Base-by-base conservation (phyloP, 2,329 filamentous ascomycete genomes). In the Sarocladiaceae sp. region DNA sequence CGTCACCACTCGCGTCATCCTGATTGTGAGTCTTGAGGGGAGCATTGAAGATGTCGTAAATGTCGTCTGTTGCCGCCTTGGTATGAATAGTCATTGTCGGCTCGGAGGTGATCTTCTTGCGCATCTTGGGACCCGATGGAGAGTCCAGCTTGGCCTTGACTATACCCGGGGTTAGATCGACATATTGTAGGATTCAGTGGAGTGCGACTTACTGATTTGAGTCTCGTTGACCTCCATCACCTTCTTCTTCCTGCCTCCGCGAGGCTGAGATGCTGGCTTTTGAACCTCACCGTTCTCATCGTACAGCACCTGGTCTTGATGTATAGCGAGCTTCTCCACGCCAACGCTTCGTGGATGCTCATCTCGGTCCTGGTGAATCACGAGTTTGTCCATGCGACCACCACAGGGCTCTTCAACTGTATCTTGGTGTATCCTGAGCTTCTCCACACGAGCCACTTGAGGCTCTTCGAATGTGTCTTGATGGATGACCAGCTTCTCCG, bases 71-170 rank as follows among this genome's bases (percentile, higher is more conserved):
- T 4, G 93, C 93, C 51, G 93, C 91, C 55, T 80, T 87, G 11
- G 93, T 98, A 59, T 97, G 89, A 52, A 98, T 79, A 1, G 93
- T 98, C 90, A 98, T 96, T 2, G 93, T 98, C n/a, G 90, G 87
- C 63, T 97, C 91, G 43, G 75, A 69, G 2, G 64, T 52, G 53
- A 82, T 82, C 61, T 85, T 93, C 62, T 87, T 87, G 51, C 83
- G 85, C 45, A 91, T 74, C 63, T 94, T 97, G 3, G 81, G 82
- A n/a, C 82, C 79, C 0, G 86, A 86, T 0, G 90, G 91, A 2
- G 91, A 96, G 56, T 93, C 88, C 45, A 97, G 71, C 55, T 96
- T 96, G 46, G 89, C 85, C 72, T 95, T 93, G 63, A 97, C 88
- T 93, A 53, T 49, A 23, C 4, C 4, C 26, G 5, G 21, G 5